A percentile compares a stretch with the other conserved stretches of the same genome.
Evolutionary conservation across 768 basidiomycete genomes (phyloP).

Genomic region (Cystofilobasidium bisporidii): DNA sequence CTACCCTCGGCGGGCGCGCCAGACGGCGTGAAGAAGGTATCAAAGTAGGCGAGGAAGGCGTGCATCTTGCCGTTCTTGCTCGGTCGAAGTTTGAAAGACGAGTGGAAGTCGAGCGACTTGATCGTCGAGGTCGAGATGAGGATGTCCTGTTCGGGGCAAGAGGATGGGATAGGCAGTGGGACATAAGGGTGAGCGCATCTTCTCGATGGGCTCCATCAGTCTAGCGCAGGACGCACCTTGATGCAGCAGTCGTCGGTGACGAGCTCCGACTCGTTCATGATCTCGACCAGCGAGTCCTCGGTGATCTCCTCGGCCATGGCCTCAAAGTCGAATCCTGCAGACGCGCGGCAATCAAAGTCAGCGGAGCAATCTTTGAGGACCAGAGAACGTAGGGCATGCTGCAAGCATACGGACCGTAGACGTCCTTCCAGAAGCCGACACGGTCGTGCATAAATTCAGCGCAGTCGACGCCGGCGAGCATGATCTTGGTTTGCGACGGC

Average conservation of each 20-base stretch:
- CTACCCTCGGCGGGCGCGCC: constrained; percentile 49
- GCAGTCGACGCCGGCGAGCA: constrained; percentile 72
- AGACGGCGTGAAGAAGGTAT: constrained; percentile 72
- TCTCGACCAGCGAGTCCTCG: constrained; percentile 74
- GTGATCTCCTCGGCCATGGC: constrained; percentile 67
- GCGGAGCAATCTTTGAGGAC: no score
- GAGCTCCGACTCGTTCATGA: constrained; percentile 57
- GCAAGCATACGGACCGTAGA: no score
- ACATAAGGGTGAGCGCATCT: no score
- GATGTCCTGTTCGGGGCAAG: constrained; percentile 55
- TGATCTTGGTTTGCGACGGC: constrained; percentile 77
- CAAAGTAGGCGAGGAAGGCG: constrained; percentile 84
- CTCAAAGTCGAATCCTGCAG: constrained; percentile 73
- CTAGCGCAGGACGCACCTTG: constrained; percentile 49
- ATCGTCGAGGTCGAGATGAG: constrained; percentile 55
- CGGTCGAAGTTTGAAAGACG: constrained; percentile 65
- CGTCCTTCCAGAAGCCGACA: constrained; percentile 77
- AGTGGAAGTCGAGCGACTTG: constrained; percentile 67
- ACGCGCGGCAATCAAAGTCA: not conserved
- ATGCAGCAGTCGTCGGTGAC: constrained; percentile 55
- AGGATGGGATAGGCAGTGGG: not conserved
- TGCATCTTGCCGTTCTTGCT: constrained; percentile 53
- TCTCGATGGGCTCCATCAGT: no score
- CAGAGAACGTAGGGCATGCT: no score
- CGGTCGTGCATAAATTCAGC: constrained; percentile 67